These are phyloP conservation scores for Lineolata rhizophorae DNA, from an alignment of 495 filamentous ascomycete genomes.

Conservation along the genomic window DNA sequence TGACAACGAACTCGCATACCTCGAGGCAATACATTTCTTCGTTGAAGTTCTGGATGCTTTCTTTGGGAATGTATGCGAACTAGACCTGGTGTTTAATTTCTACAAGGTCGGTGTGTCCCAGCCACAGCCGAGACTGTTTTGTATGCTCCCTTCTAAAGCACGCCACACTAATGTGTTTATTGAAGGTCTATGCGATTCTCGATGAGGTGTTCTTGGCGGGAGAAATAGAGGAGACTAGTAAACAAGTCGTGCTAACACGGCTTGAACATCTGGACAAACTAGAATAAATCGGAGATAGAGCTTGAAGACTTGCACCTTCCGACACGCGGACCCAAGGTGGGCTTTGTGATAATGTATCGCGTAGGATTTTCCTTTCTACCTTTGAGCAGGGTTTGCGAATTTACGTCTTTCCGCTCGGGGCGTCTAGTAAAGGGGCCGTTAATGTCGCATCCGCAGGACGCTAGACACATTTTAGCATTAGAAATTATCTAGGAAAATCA, in stretches of 20 bases:
- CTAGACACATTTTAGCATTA: no score
- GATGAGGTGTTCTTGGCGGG: slow-evolving; percentile 95
- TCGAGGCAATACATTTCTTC: slow-evolving; percentile 98
- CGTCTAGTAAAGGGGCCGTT: no score
- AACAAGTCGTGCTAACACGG: slow-evolving; percentile 87
- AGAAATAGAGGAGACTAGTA: slow-evolving; percentile 95
- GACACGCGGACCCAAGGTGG: no score
- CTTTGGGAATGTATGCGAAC: slow-evolving; percentile 96
- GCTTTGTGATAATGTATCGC: no score
- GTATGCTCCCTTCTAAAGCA: no score
- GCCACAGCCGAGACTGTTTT: neutral
- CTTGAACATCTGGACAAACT: slow-evolving; percentile 93
- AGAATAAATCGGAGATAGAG: no score
- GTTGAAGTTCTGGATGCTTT: slow-evolving; percentile 96
- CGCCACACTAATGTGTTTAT: slow-evolving; percentile 1
- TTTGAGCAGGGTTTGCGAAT: no score
- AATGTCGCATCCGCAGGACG: no score
- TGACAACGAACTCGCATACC: slow-evolving; percentile 91
- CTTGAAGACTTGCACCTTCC: no score
- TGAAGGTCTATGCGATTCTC: slow-evolving; percentile 87
- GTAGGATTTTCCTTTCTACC: no score
- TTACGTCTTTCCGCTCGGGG: no score
- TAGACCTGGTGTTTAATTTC: slow-evolving; percentile 98
- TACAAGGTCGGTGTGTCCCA: slow-evolving; percentile 39
- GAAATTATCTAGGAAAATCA: no score